A percentile compares a stretch with the other conserved stretches of the same genome.
Conservation (phyloP, 2,329 filamentous ascomycete species). For the Penicillium sp. region DNA sequence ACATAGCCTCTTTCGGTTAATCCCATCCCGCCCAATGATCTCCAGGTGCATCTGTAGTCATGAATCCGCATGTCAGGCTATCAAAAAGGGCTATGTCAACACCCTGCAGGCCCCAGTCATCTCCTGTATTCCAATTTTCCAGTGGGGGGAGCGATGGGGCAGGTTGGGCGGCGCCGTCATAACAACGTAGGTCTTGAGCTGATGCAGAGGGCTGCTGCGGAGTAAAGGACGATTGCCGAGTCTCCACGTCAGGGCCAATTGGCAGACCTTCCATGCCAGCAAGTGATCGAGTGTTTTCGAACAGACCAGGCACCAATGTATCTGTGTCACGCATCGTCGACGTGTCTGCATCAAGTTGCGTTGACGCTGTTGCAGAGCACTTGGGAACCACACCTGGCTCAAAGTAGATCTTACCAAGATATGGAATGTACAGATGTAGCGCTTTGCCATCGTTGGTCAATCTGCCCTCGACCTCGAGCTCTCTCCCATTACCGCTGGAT, state of each 20-base stretch:
- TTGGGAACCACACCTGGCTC: conserved; percentile 18
- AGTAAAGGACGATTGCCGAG: background rate
- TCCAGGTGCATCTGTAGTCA: background rate
- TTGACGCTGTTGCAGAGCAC: background rate
- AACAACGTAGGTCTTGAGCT: background rate
- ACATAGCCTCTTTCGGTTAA: background rate
- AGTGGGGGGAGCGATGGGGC: background rate
- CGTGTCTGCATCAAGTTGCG: background rate
- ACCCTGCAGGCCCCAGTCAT: conserved; percentile 13
- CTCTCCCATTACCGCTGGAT: conserved; percentile 13
- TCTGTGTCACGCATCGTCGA: background rate
- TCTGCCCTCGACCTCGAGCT: conserved; percentile 28
- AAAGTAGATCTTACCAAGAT: conserved; percentile 44
- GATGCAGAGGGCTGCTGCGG: background rate
- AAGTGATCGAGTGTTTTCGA: background rate
- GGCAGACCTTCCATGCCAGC: background rate
- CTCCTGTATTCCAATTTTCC: background rate
- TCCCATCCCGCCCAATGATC: background rate
- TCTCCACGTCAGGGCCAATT: background rate
- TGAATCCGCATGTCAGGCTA: conserved; percentile 6
- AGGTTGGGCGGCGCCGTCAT: background rate
- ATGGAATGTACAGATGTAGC: conserved; percentile 44
- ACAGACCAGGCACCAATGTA: background rate
- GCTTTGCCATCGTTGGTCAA: conserved; percentile 17
- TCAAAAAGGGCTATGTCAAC: conserved; percentile 13